These are phyloP conservation scores for Heliocybe sulcata DNA, from an alignment of 1,284 basidiomycete genomes.

Conservation along the genomic window DNA sequence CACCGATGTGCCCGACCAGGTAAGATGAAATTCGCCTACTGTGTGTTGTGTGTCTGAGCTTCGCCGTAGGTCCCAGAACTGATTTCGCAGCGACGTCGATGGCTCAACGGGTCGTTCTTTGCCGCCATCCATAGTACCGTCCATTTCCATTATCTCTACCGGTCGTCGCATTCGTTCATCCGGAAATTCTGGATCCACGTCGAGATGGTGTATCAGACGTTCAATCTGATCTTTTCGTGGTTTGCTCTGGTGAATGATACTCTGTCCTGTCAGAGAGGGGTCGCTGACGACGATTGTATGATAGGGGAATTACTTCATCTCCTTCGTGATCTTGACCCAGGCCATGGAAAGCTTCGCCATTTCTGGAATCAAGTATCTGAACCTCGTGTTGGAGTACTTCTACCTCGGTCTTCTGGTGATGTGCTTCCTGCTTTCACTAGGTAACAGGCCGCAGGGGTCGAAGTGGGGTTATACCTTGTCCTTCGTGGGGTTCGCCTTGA, in stretches of 20 bases:
- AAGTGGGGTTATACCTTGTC: constrained; percentile 79
- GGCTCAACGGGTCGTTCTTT: constrained; percentile 98
- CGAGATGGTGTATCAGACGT: constrained; percentile 87
- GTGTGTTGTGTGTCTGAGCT: not conserved
- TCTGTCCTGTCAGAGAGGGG: not conserved
- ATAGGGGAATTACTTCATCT: constrained; percentile 86
- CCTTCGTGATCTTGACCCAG: constrained; percentile 72
- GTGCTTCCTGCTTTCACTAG: constrained; percentile 88
- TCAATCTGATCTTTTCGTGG: constrained; percentile 91
- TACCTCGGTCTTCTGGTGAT: constrained; percentile 84
- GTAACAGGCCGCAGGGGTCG: constrained; percentile 88
- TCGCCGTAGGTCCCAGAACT: constrained; percentile 67
- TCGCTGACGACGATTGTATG: constrained; percentile 7
- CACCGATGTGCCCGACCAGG: constrained; percentile 88
- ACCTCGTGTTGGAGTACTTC: constrained; percentile 77
- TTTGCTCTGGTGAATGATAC: constrained; percentile 63
- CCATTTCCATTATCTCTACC: constrained; percentile 91
- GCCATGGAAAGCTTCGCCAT: constrained; percentile 62
- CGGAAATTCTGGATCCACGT: constrained; percentile 94
- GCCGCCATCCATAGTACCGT: constrained; percentile 87
- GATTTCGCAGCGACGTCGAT: constrained; percentile 88
- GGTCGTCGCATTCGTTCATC: constrained; percentile 76
- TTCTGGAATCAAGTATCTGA: constrained; percentile 63
- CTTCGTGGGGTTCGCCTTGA: constrained; percentile 79
- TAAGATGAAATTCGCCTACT: constrained; percentile 20